phyloP scores from a whole-genome alignment of 257 asterid genomes.

The Eucommia ulmoides region DNA sequence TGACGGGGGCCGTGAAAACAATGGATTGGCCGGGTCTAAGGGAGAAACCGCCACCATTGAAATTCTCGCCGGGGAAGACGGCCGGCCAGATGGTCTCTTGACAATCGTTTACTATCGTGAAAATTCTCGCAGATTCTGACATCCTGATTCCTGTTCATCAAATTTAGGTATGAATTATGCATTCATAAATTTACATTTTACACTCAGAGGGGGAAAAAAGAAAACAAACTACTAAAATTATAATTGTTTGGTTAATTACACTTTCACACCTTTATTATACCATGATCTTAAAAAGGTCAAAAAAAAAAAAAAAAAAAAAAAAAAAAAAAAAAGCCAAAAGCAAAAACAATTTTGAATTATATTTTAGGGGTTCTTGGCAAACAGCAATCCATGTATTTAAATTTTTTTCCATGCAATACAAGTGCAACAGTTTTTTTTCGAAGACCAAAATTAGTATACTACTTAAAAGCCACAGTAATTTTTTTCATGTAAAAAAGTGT shows the following conservation, averaged over 20 bases:
- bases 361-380: no score
- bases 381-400: no score
- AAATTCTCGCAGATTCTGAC: slow-evolving; percentile 45
- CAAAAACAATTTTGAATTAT: no score
- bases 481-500: no score
- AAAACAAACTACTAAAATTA: no score
- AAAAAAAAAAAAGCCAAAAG: neutral
- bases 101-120: slow-evolving; percentile 75
- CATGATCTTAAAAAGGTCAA: neutral
- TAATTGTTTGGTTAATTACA: no score
- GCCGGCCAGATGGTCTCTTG: slow-evolving; percentile 88
- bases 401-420: no score
- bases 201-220: no score
- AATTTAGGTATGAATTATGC: neutral
- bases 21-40: slow-evolving; percentile 45
- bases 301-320: neutral
- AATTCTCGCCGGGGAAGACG: slow-evolving; percentile 51
- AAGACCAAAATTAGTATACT: no score
- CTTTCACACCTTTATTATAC: no score
- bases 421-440: no score
- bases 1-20: slow-evolving; percentile 53
- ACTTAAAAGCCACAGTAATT: no score
- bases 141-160: slow-evolving; percentile 26
- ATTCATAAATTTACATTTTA: neutral
- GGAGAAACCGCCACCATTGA: slow-evolving; percentile 73